Conservation (phyloP, 306 rosid genomes). For the Lithocarpus polystachyus region DNA sequence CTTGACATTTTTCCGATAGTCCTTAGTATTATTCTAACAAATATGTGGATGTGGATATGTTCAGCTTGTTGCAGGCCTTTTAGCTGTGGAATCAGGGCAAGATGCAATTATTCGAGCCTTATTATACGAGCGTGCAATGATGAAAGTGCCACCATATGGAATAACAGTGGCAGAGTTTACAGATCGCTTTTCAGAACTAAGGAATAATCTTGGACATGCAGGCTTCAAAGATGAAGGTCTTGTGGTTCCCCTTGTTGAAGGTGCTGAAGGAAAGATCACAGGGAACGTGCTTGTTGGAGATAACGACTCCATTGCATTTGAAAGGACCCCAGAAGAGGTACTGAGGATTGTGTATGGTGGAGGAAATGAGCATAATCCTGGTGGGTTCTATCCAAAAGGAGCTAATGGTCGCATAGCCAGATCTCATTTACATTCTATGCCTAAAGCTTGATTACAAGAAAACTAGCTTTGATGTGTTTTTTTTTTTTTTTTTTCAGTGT, state of each 20-base stretch:
- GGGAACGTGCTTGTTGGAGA: slow-evolving; percentile 47
- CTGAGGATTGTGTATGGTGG: slow-evolving; percentile 62
- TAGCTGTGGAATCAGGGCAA: slow-evolving; percentile 76
- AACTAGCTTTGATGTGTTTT: too few species aligned
- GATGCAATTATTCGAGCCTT: slow-evolving; percentile 67
- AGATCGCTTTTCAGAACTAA: too few species aligned
- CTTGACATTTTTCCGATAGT: too few species aligned
- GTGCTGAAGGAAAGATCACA: too few species aligned
- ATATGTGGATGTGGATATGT: not conserved
- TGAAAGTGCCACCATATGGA: slow-evolving; percentile 43
- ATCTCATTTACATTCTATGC: not conserved
- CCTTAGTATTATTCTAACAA: too few species aligned
- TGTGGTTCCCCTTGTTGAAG: too few species aligned
- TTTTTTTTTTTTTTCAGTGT: too few species aligned
- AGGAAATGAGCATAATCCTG: slow-evolving; percentile 57
- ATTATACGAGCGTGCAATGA: slow-evolving; percentile 30
- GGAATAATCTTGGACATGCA: too few species aligned
- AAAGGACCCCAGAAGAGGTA: slow-evolving; percentile 63
- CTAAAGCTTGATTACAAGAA: too few species aligned
- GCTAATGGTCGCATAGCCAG: slow-evolving; percentile 64
- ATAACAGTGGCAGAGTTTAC: slow-evolving; percentile 41
- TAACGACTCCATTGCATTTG: slow-evolving; percentile 43
- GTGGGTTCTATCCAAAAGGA: slow-evolving; percentile 77
- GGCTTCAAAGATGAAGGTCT: too few species aligned
- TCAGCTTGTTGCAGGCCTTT: slow-evolving; percentile 74